phyloP scores from a whole-genome alignment of 2,329 filamentous ascomycete genomes.

The Tolypocladium tundrense region DNA sequence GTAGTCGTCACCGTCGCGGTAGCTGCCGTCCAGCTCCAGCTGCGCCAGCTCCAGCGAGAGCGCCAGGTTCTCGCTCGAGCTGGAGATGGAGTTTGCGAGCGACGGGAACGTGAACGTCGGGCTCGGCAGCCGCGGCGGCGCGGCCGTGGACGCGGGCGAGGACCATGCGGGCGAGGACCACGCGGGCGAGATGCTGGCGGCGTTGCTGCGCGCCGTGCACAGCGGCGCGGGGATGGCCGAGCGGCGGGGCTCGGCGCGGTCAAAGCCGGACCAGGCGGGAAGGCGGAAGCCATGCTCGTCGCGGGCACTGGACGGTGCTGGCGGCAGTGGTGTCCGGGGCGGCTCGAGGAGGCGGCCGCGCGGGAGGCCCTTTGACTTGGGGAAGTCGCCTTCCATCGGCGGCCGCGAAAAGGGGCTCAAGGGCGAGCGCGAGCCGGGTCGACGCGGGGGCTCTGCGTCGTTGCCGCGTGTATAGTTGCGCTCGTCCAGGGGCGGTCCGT shows the following conservation, averaged over 20 bases:
- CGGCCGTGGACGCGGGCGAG: slow-evolving; percentile 17
- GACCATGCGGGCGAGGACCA: slow-evolving; percentile 14
- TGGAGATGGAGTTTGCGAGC: slow-evolving; percentile 22
- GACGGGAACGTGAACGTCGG: slow-evolving; percentile 26
- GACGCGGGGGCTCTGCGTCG: slow-evolving; percentile 3
- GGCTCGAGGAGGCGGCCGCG: slow-evolving; percentile 19
- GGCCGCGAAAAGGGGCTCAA: slow-evolving; percentile 16
- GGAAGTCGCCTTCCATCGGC: slow-evolving; percentile 22
- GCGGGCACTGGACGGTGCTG: slow-evolving; percentile 1
- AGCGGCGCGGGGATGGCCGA: slow-evolving; percentile 26
- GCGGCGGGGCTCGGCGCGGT: slow-evolving; percentile 15
- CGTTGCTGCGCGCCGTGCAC: slow-evolving; percentile 10
- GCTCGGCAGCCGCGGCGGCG: slow-evolving; percentile 22
- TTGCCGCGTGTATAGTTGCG: slow-evolving; percentile 4
- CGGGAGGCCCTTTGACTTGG: slow-evolving; percentile 22
- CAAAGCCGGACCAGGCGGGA: slow-evolving; percentile 12
- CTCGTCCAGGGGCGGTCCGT: neutral
- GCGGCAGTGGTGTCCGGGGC: neutral
- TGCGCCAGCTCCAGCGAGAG: slow-evolving; percentile 19
- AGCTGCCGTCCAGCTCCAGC: slow-evolving; percentile 5
- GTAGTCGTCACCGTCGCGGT: neutral
- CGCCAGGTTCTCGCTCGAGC: slow-evolving; percentile 19
- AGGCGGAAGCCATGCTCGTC: neutral
- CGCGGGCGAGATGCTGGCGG: neutral
- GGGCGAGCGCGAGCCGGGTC: slow-evolving; percentile 5